Base-by-base conservation (phyloP, 805 yeast genomes). In the Candida endomychidarum region DNA sequence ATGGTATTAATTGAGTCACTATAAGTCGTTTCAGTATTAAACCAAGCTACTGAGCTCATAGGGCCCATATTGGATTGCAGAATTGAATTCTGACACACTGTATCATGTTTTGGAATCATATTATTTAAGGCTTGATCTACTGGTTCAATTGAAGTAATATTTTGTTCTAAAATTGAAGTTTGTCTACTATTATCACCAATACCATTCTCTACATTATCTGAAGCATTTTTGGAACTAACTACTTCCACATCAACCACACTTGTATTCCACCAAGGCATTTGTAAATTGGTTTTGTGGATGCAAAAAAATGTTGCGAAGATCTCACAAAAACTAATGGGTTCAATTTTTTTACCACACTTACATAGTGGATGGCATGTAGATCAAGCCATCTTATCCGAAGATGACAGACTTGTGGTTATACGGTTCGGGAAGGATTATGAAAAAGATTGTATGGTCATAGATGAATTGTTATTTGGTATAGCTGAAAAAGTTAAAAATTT, bases 331-430 rank as follows among this genome's bases (percentile, higher is more conserved):
- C 15, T 12, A n/a, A 86, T 86, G 95, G 90, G 91, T 4, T 82
- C 90, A 43, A 81, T 85, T 0, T 85, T 87, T 52, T 67, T 88
- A 38, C 93, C 95, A 1, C 93, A 88, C 56, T 65, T 88, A 42
- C 77, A 72, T 19, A 75, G 91, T 0, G 96, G 95, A 5, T 88
- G 96, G 97, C 99, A 93, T 56, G 98, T 93, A 22, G 99, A 93
- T 63, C 98, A 93, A 57, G 96, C 99, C 5, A 93, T 93, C 26
- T 70, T 93, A 16, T 79, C 88, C 6, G 99, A 93, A 56, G 95
- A 86, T 43, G 96, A 87, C 37, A 66, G 96, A 42, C 62, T 93
- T 6, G 97, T 93, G 18, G 82, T 90, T 8, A 78, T 93, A 12
- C 70, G 99, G 25, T 93, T 93, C 59, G 99, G 99, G 1, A 67